These are phyloP conservation scores for Rhodotorula sp. DNA, from an alignment of 1,284 basidiomycete species.

Conservation along the genomic window DNA sequence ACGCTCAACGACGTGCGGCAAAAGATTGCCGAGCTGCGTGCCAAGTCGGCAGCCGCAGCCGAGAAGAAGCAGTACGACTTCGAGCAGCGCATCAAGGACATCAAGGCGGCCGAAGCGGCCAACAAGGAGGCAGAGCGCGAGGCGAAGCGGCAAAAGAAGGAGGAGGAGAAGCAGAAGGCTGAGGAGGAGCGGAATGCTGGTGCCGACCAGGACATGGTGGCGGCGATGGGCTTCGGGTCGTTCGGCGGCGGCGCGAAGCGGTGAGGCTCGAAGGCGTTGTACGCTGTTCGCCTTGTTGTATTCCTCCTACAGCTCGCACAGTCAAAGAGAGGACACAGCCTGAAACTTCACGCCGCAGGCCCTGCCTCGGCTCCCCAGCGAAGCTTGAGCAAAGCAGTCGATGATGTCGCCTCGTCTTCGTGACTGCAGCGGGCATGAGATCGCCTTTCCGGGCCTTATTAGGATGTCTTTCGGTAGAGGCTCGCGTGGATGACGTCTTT, in stretches of 20 bases:
- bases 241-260: constrained; percentile 74
- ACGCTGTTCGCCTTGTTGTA: background rate
- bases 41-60: constrained; percentile 75
- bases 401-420: too few species aligned
- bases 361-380: too few species aligned
- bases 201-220: constrained; percentile 64
- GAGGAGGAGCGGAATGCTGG: constrained; percentile 27
- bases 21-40: constrained; percentile 82
- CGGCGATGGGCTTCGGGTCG: constrained; percentile 89
- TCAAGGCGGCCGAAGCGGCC: constrained; percentile 69
- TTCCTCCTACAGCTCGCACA: background rate
- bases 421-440: too few species aligned
- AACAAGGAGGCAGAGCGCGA: constrained; percentile 66
- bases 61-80: constrained; percentile 89
- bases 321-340: background rate
- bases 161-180: constrained; percentile 65
- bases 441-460: too few species aligned
- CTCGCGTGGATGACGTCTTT: too few species aligned
- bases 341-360: too few species aligned
- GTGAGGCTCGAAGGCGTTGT: background rate
- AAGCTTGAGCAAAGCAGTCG: too few species aligned
- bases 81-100: constrained; percentile 77
- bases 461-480: too few species aligned
- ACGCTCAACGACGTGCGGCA: constrained; percentile 88
- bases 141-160: constrained; percentile 67